These are phyloP conservation scores for Infundibulicybe gibba DNA, from an alignment of 768 basidiomycete genomes.

Conservation along the genomic window DNA sequence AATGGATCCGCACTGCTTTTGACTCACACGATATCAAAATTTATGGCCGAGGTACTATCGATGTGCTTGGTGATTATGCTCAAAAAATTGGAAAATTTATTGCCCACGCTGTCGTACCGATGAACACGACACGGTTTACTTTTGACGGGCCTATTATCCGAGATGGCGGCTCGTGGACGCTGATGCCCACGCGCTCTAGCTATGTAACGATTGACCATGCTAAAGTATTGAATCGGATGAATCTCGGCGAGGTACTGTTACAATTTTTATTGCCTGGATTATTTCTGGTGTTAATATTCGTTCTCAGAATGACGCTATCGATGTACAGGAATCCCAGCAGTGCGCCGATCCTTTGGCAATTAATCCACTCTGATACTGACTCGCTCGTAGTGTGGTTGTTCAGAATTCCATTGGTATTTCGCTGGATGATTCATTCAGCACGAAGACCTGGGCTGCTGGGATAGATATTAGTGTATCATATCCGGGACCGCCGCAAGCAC, in stretches of 20 bases:
- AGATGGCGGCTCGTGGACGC: conserved; percentile 4
- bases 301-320: conserved; percentile 4
- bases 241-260: conserved; percentile 2
- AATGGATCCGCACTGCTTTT: conserved; percentile 8
- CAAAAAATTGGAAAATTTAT: conserved; percentile 8
- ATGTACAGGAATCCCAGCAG: conserved; percentile 6
- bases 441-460: conserved; percentile 1
- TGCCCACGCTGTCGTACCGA: conserved; percentile 8
- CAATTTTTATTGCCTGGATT: neutral
- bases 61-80: conserved; percentile 2
- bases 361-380: neutral
- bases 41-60: conserved; percentile 6
- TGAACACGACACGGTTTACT: conserved; percentile 4
- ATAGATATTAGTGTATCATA: conserved; percentile 4
- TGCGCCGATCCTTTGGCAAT: neutral
- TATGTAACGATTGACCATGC: conserved; percentile 7
- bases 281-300: neutral
- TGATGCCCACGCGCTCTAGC: conserved; percentile 6
- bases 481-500: conserved; percentile 1
- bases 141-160: conserved; percentile 5
- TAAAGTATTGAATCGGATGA: conserved; percentile 5
- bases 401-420: conserved; percentile 5
- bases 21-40: conserved; percentile 6
- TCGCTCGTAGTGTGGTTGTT: conserved; percentile 2
- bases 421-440: conserved; percentile 7